Conservation (phyloP, 1,139 yeast genomes). For the Taphrina communis region DNA sequence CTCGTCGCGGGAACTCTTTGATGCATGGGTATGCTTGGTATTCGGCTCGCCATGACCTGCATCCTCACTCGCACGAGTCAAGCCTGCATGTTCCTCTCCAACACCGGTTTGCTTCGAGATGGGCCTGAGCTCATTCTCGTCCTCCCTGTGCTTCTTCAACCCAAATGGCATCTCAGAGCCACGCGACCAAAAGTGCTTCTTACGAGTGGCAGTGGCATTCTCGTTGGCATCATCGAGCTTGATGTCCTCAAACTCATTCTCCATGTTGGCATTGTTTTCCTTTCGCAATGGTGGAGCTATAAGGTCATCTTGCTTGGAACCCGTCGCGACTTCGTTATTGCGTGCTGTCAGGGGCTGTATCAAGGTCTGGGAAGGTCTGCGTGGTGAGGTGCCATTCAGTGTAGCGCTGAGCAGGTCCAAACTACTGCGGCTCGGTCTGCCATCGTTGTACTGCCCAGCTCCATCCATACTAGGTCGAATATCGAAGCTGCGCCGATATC, state of each 20-base stretch:
- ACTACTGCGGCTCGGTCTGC: conserved; percentile 31
- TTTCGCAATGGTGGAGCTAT: conserved; percentile 19
- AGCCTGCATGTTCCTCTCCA: not conserved
- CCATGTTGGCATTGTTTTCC: not conserved
- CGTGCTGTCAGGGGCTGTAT: conserved; percentile 8
- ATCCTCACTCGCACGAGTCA: not conserved
- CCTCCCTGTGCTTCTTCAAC: conserved; percentile 12
- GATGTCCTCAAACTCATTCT: conserved; percentile 35
- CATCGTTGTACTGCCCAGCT: conserved; percentile 8
- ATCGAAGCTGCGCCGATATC: conserved; percentile 40
- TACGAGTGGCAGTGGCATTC: not conserved
- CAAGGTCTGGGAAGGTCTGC: conserved; percentile 17
- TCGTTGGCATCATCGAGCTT: conserved; percentile 26
- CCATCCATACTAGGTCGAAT: conserved; percentile 40
- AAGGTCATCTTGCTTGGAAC: not conserved
- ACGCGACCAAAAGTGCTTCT: conserved; percentile 39
- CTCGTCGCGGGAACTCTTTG: not conserved
- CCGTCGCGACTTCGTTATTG: not conserved
- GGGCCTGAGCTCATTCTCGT: conserved; percentile 18
- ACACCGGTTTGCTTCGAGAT: not conserved
- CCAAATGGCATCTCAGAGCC: not conserved
- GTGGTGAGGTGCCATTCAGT: not conserved
- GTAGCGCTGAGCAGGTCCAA: conserved; percentile 29
- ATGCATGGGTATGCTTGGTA: not conserved
- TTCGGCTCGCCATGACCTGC: not conserved